Conservation (phyloP, 306 rosid species). For the Quercus engelmannii region DNA sequence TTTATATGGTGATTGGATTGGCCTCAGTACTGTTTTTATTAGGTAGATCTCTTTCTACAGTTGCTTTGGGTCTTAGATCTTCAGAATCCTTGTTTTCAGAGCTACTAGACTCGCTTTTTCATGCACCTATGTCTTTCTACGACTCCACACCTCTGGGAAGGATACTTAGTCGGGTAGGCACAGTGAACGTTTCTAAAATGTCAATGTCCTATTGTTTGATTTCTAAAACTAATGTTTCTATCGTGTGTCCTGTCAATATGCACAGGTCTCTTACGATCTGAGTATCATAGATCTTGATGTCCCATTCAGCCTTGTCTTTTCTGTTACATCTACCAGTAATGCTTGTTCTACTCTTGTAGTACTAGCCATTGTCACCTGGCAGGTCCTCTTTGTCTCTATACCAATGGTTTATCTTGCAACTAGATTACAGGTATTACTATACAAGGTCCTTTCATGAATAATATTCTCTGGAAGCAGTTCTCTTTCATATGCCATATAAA, state of each 20-base stretch:
- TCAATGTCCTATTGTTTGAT: background rate
- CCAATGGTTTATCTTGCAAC: conserved; percentile 38
- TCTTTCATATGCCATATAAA: background rate
- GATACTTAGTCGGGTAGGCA: conserved; percentile 52
- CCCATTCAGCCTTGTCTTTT: conserved; percentile 21
- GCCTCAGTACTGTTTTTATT: conserved; percentile 20
- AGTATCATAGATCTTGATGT: conserved; percentile 51
- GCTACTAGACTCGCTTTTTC: conserved; percentile 51
- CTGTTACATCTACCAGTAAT: conserved; percentile 18
- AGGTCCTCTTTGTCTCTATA: conserved; percentile 37
- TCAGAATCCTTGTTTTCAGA: conserved; percentile 33
- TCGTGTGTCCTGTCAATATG: background rate
- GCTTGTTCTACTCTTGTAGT: conserved; percentile 31
- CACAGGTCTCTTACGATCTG: conserved; percentile 49
- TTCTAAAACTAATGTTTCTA: background rate
- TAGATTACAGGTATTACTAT: conserved; percentile 40
- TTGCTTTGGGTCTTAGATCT: conserved; percentile 32
- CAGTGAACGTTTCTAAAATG: background rate
- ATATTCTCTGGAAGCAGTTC: background rate
- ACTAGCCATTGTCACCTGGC: conserved; percentile 50
- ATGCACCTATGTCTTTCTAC: conserved; percentile 56
- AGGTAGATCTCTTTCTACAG: conserved; percentile 22
- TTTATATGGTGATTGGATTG: conserved; percentile 33
- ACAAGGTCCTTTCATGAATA: no score
- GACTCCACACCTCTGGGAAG: conserved; percentile 69